phyloP scores from a whole-genome alignment of 2,329 filamentous ascomycete genomes.

The Phialophora chinensis region DNA sequence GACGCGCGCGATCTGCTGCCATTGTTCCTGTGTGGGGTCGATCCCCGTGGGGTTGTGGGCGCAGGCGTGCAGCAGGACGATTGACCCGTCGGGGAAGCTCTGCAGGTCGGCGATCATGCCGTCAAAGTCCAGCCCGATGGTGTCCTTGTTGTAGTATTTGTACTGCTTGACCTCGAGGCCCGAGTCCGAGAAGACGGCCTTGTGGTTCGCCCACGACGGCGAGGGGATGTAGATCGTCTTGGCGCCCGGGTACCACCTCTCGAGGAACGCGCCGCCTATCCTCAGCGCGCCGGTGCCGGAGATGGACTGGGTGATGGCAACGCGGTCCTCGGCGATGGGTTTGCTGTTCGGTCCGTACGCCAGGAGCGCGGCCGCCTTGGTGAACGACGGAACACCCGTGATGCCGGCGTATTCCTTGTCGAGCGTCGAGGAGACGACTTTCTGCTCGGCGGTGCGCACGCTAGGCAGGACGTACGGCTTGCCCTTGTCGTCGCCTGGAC shows the following conservation, averaged over 20 bases:
- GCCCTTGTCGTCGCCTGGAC: constrained; percentile 78
- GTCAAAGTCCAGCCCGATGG: constrained; percentile 96
- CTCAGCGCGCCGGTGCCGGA: constrained; percentile 95
- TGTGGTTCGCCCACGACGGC: constrained; percentile 98
- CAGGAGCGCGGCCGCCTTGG: constrained; percentile 85
- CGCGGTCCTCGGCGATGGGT: constrained; percentile 73
- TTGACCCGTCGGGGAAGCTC: constrained; percentile 81
- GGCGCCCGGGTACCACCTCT: constrained; percentile 85
- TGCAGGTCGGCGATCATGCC: constrained; percentile 91
- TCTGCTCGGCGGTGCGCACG: constrained; percentile 85
- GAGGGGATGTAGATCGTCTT: constrained; percentile 98
- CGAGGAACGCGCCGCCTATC: constrained; percentile 90
- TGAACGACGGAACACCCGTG: constrained; percentile 93
- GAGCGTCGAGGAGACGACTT: constrained; percentile 75
- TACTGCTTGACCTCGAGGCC: constrained; percentile 93
- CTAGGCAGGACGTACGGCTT: constrained; percentile 98
- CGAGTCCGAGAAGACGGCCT: constrained; percentile 91
- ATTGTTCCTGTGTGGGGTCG: constrained; percentile 89
- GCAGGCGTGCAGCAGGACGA: constrained; percentile 94
- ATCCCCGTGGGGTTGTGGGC: constrained; percentile 98
- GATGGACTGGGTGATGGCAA: constrained; percentile 96
- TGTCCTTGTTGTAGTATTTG: constrained; percentile 99
- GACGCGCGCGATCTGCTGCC: constrained; percentile 84
- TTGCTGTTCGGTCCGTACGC: constrained; percentile 85
- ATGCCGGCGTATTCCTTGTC: constrained; percentile 71